Evolutionary conservation across 306 rosid species (phyloP).

Genomic region (Begonia masoniana): DNA sequence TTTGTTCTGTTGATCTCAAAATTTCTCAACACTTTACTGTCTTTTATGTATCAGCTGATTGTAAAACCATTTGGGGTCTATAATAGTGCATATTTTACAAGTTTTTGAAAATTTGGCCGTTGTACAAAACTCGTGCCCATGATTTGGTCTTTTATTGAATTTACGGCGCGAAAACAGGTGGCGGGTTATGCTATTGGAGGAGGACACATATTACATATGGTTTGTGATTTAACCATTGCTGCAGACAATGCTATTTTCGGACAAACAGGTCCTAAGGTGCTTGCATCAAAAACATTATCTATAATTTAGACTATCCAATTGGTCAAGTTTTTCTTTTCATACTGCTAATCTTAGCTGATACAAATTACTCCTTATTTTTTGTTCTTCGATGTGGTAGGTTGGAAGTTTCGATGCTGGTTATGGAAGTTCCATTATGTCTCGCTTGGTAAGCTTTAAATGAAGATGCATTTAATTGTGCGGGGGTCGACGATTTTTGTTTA

Average conservation of each 20-base stretch:
- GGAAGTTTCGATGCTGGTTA: slow-evolving; percentile 99
- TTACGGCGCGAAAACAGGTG: slow-evolving; percentile 35
- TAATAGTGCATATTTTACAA: too few species aligned
- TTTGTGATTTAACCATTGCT: slow-evolving; percentile 85
- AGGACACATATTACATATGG: slow-evolving; percentile 76
- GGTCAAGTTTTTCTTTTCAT: too few species aligned
- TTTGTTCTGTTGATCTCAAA: not conserved
- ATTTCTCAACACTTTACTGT: too few species aligned
- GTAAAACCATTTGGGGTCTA: too few species aligned
- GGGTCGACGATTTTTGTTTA: not conserved
- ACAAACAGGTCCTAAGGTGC: slow-evolving; percentile 97
- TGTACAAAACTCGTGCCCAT: not conserved
- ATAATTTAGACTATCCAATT: too few species aligned
- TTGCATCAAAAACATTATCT: too few species aligned
- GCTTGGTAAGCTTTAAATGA: slow-evolving; percentile 42
- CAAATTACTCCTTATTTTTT: not conserved
- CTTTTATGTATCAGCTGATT: too few species aligned
- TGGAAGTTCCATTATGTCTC: slow-evolving; percentile 92
- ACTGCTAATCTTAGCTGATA: not conserved
- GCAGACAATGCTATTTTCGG: slow-evolving; percentile 90
- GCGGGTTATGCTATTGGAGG: slow-evolving; percentile 97
- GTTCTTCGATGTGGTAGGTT: slow-evolving; percentile 28
- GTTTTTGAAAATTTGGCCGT: too few species aligned
- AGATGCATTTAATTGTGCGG: not conserved
- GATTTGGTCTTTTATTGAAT: not conserved